These are phyloP conservation scores for Hagleromyces aurorensis DNA, from an alignment of 805 yeast species.

Conservation along the genomic window DNA sequence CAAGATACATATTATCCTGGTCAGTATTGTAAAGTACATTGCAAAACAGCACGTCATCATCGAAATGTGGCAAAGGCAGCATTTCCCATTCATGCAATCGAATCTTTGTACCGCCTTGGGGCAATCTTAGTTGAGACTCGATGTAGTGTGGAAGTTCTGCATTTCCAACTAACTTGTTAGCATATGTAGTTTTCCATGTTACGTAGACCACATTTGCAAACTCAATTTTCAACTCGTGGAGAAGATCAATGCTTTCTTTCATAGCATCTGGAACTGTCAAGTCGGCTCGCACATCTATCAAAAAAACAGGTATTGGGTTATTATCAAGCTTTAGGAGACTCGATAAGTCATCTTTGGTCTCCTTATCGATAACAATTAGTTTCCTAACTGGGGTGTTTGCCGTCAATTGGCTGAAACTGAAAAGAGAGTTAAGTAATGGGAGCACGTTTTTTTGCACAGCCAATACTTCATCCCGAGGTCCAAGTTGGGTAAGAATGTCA, in stretches of 20 bases:
- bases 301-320: constrained; percentile 16
- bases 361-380: constrained; percentile 19
- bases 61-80: constrained; percentile 23
- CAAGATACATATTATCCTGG: constrained; percentile 22
- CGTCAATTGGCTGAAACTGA: constrained; percentile 25
- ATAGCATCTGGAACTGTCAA: constrained; percentile 13
- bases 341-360: constrained; percentile 11
- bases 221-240: constrained; percentile 2
- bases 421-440: constrained; percentile 15
- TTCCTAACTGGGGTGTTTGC: constrained; percentile 22
- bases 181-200: constrained; percentile 13
- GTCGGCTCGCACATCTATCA: constrained; percentile 24
- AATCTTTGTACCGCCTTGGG: constrained; percentile 4
- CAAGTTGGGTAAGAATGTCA: constrained; percentile 10
- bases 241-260: constrained; percentile 2
- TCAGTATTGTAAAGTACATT: constrained; percentile 19
- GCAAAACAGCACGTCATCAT: constrained; percentile 21
- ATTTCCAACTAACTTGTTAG: constrained; percentile 6
- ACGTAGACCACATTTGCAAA: constrained; percentile 12
- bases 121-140: constrained; percentile 16
- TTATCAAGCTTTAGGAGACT: constrained; percentile 8
- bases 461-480: constrained; percentile 14
- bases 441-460: constrained; percentile 20
- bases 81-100: constrained; percentile 16
- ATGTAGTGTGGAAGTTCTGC: constrained; percentile 20